These are phyloP conservation scores for Wickerhamomyces rabaulensis DNA, from an alignment of 805 yeast genomes.

Conservation along the genomic window DNA sequence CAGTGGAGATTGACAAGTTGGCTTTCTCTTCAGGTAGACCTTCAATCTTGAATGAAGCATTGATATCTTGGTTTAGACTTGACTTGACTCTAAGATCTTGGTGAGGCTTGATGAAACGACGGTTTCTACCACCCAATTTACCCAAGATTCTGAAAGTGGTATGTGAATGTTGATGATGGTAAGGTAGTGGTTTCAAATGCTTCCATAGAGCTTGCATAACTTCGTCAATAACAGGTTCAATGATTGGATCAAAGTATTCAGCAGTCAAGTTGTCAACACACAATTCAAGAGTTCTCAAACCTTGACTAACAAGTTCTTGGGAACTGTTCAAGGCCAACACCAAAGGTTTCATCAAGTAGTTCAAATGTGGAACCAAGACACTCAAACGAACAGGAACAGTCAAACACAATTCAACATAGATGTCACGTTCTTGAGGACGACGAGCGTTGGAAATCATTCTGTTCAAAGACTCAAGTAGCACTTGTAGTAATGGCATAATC, in stretches of 20 bases:
- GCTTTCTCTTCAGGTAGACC: slow-evolving; percentile 53
- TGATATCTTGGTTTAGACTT: slow-evolving; percentile 58
- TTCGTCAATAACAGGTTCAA: slow-evolving; percentile 93
- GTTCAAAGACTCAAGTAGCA: slow-evolving; percentile 78
- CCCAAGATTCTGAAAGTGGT: slow-evolving; percentile 91
- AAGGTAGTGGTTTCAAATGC: slow-evolving; percentile 87
- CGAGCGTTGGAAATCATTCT: slow-evolving; percentile 78
- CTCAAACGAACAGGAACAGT: slow-evolving; percentile 95
- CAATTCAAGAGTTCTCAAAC: slow-evolving; percentile 86
- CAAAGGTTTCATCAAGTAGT: slow-evolving; percentile 83
- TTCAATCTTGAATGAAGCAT: slow-evolving; percentile 64
- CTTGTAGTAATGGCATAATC: slow-evolving; percentile 86
- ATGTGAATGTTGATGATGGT: slow-evolving; percentile 91
- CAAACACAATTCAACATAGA: slow-evolving; percentile 89
- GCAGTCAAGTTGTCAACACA: slow-evolving; percentile 97
- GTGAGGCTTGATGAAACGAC: slow-evolving; percentile 77
- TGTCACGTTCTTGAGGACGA: slow-evolving; percentile 85
- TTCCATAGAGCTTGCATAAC: slow-evolving; percentile 92
- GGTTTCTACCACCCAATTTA: slow-evolving; percentile 92
- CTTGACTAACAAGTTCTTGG: slow-evolving; percentile 90
- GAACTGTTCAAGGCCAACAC: slow-evolving; percentile 87
- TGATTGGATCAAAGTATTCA: slow-evolving; percentile 93
- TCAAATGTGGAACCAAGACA: slow-evolving; percentile 88
- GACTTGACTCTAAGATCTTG: slow-evolving; percentile 53
- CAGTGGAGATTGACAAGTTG: slow-evolving; percentile 79